These are phyloP conservation scores for Silene conica DNA, from an alignment of 148 eudicot genomes.

Conservation along the genomic window DNA sequence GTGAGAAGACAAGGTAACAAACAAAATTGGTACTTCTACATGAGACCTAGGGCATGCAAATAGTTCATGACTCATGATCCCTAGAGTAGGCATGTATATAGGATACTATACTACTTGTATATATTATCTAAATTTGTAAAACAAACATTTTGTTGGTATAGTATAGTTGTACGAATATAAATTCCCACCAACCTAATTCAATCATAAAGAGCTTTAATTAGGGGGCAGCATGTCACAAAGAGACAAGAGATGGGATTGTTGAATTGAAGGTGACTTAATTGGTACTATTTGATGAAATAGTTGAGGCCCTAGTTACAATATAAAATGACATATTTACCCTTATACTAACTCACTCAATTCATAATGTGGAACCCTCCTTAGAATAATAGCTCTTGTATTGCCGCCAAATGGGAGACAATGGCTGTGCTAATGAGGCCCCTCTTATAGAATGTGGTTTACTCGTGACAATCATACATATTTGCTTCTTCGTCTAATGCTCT, in stretches of 20 bases:
- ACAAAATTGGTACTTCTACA: slow-evolving; percentile 1
- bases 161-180: neutral
- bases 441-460: slow-evolving; percentile 11
- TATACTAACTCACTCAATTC: neutral
- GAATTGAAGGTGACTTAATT: slow-evolving; percentile 26
- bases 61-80: neutral
- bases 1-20: neutral
- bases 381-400: slow-evolving; percentile 19
- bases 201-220: slow-evolving; percentile 8
- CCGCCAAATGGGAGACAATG: slow-evolving; percentile 22
- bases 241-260: slow-evolving; percentile 28
- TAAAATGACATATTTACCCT: slow-evolving; percentile 10
- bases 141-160: neutral
- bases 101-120: neutral
- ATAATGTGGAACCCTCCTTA: slow-evolving; percentile 21
- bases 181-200: slow-evolving; percentile 13
- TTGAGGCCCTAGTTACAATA: slow-evolving; percentile 1
- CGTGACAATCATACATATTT: neutral
- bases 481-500: slow-evolving; percentile 4
- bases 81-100: neutral
- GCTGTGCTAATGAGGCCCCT: slow-evolving; percentile 20
- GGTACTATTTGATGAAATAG: slow-evolving; percentile 7
- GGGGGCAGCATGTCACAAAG: slow-evolving; percentile 22
- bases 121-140: neutral
- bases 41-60: neutral